Evolutionary conservation across 805 yeast genomes (phyloP).

Genomic region (Ogataea pini): DNA sequence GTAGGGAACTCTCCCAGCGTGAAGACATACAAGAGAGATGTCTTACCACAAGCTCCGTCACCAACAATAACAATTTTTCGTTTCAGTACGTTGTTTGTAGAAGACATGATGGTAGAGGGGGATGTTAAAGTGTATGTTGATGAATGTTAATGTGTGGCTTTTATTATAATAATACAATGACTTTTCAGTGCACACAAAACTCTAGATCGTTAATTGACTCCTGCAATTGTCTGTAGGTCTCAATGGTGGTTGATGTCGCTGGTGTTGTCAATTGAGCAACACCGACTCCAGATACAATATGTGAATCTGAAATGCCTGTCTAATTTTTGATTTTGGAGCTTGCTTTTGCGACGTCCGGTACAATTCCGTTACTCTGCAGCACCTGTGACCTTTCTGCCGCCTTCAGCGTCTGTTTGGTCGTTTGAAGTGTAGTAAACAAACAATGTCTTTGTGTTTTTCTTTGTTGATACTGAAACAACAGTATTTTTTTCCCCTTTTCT

Average conservation of each 20-base stretch:
- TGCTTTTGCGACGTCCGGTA: not conserved
- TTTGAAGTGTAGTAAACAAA: not conserved
- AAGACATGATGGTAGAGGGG: not conserved
- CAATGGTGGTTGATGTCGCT: not conserved
- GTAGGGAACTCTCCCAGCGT: constrained; percentile 92
- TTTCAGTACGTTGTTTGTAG: constrained; percentile 39
- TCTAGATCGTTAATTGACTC: not conserved
- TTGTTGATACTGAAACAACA: not conserved
- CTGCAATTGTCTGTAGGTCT: not conserved
- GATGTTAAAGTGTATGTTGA: not conserved
- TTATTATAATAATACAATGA: not conserved
- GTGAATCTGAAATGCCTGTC: not conserved
- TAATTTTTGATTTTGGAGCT: not conserved
- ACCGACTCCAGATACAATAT: not conserved
- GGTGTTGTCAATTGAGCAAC: not conserved
- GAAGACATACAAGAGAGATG: constrained; percentile 86
- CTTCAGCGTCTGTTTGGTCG: constrained; percentile 1
- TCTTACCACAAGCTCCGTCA: constrained; percentile 95
- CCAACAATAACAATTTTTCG: constrained; percentile 89
- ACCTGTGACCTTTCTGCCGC: constrained; percentile 3
- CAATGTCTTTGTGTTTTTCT: not conserved
- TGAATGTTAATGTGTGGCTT: too few species aligned
- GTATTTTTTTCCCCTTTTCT: not conserved
- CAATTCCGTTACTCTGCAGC: not conserved
- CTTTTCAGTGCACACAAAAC: not conserved